These are phyloP conservation scores for Paraphaeosphaeria minitans DNA, from an alignment of 2,329 filamentous ascomycete genomes.

Conservation along the genomic window DNA sequence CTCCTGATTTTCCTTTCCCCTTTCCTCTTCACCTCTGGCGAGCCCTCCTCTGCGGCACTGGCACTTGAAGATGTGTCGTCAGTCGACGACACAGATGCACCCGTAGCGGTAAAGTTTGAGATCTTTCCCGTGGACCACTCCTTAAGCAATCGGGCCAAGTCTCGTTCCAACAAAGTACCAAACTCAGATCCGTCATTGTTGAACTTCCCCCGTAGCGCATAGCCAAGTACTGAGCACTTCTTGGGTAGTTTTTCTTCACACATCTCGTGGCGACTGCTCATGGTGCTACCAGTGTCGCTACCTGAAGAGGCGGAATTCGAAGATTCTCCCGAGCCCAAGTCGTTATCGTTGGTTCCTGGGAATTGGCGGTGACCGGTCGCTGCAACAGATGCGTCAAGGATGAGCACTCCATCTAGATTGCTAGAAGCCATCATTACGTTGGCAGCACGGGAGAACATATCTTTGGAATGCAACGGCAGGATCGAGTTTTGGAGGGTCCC, in stretches of 20 bases:
- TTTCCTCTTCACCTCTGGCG: background rate
- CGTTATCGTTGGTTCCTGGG: slow-evolving; percentile 7
- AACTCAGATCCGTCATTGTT: slow-evolving; percentile 3
- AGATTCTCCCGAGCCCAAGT: slow-evolving; percentile 12
- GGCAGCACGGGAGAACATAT: slow-evolving; percentile 43
- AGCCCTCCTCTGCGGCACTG: slow-evolving; percentile 4
- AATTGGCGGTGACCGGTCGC: slow-evolving; percentile 22
- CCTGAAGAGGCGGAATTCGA: slow-evolving; percentile 8
- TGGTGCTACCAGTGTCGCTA: slow-evolving; percentile 21
- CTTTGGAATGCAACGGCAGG: slow-evolving; percentile 33
- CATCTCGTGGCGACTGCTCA: slow-evolving; percentile 1
- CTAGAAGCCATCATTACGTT: slow-evolving; percentile 40
- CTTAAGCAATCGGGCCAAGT: slow-evolving; percentile 28
- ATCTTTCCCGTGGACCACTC: slow-evolving; percentile 34
- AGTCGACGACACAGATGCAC: slow-evolving; percentile 25
- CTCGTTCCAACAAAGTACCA: slow-evolving; percentile 24
- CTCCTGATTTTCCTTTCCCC: slow-evolving; percentile 33
- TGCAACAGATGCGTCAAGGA: slow-evolving; percentile 41
- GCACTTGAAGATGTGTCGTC: slow-evolving; percentile 22
- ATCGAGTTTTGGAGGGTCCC: slow-evolving; percentile 34
- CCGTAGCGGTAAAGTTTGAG: slow-evolving; percentile 27
- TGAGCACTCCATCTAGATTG: slow-evolving; percentile 40
- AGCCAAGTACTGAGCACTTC: slow-evolving; percentile 32
- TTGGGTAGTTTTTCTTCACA: background rate
- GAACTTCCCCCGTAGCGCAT: slow-evolving; percentile 16